These are phyloP conservation scores for Rostrohypoxylon terebratum DNA, from an alignment of 495 filamentous ascomycete species.

Conservation along the genomic window DNA sequence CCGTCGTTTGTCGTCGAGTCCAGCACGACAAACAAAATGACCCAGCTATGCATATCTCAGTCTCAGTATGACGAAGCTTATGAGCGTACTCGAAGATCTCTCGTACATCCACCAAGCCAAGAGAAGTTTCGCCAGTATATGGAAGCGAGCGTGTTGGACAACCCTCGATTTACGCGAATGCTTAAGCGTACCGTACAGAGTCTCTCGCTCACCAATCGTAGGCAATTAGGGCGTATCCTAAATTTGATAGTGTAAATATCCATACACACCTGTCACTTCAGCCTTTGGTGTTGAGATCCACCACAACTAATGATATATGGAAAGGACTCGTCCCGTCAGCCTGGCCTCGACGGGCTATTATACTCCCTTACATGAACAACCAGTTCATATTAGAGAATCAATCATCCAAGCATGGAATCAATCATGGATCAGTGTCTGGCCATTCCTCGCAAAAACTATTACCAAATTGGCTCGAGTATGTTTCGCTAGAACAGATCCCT, in stretches of 20 bases:
- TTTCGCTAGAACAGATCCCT: slow-evolving; percentile 71
- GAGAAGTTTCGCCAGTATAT: slow-evolving; percentile 55
- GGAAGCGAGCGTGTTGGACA: slow-evolving; percentile 45
- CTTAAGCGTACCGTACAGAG: slow-evolving; percentile 43
- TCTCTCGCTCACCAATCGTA: slow-evolving; percentile 43
- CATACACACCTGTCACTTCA: not conserved
- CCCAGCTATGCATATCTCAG: slow-evolving; percentile 47
- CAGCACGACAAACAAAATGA: slow-evolving; percentile 35
- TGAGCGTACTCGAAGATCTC: slow-evolving; percentile 29
- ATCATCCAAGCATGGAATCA: slow-evolving; percentile 69
- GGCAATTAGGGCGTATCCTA: slow-evolving; percentile 47
- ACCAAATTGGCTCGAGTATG: slow-evolving; percentile 64
- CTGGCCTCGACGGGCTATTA: slow-evolving; percentile 73
- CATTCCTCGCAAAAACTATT: slow-evolving; percentile 67
- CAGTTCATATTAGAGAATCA: slow-evolving; percentile 68
- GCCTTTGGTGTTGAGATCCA: not conserved
- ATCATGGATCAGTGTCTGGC: slow-evolving; percentile 69
- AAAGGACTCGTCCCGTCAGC: slow-evolving; percentile 75
- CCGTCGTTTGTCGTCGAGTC: slow-evolving; percentile 51
- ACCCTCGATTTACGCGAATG: slow-evolving; percentile 43
- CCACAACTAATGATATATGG: slow-evolving; percentile 21
- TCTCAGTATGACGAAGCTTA: slow-evolving; percentile 42
- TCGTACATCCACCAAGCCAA: slow-evolving; percentile 45
- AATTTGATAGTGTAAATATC: slow-evolving; percentile 48
- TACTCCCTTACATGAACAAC: slow-evolving; percentile 71